A percentile compares a stretch with the other conserved stretches of the same genome.
These are phyloP conservation scores for Anastatica hierochuntica DNA, from an alignment of 345 rosid species.

Conservation along the genomic window DNA sequence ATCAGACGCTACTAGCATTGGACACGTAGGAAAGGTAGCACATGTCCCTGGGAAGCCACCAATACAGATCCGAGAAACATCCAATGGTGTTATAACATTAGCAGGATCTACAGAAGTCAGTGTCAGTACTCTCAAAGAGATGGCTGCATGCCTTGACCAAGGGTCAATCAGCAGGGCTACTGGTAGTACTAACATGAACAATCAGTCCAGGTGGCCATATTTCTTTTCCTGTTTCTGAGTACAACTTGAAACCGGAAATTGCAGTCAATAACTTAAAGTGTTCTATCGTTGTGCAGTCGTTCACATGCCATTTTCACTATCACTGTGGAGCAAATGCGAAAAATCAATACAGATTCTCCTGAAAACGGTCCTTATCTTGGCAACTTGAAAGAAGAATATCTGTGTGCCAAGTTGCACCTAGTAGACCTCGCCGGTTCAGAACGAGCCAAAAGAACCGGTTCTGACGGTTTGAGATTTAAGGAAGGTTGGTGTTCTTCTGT, in stretches of 20 bases:
- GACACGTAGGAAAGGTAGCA: constrained; percentile 30
- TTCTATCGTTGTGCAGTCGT: constrained; percentile 49
- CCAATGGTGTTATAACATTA: constrained; percentile 88
- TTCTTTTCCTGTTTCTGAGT: background rate
- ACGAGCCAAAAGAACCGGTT: constrained; percentile 96
- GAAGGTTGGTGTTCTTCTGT: constrained; percentile 53
- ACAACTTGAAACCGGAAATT: background rate
- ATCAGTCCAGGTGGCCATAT: constrained; percentile 69
- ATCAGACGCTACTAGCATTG: constrained; percentile 42
- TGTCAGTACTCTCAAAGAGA: constrained; percentile 70
- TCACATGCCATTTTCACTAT: constrained; percentile 99
- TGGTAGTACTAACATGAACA: constrained; percentile 98
- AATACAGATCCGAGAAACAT: constrained; percentile 93
- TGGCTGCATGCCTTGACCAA: constrained; percentile 91
- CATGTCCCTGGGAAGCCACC: constrained; percentile 77
- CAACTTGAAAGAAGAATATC: constrained; percentile 74
- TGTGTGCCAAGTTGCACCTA: constrained; percentile 93
- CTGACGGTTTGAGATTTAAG: constrained; percentile 91
- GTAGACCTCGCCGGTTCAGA: constrained; percentile 99
- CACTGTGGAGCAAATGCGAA: constrained; percentile 90
- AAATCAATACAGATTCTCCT: constrained; percentile 45
- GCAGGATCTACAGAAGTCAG: constrained; percentile 97
- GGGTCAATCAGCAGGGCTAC: constrained; percentile 95
- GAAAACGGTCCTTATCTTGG: constrained; percentile 48
- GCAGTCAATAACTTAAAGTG: background rate